phyloP scores from a whole-genome alignment of 306 rosid species.

The Gillenia trifoliata region DNA sequence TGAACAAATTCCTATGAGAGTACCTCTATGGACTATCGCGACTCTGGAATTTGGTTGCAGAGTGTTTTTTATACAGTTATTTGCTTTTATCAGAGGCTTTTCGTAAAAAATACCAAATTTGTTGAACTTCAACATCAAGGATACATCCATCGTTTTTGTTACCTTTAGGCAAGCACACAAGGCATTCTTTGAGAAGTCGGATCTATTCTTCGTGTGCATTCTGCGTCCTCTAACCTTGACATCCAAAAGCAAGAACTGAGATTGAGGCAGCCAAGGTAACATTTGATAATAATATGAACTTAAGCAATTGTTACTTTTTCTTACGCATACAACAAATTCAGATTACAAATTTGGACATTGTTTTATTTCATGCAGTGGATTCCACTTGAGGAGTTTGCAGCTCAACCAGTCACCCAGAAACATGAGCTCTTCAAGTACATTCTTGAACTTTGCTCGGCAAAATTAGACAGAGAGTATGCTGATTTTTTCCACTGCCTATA shows the following conservation, averaged over 20 bases:
- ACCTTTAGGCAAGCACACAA: constrained; percentile 64
- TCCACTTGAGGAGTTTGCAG: constrained; percentile 59
- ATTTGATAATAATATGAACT: neutral
- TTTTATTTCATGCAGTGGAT: constrained; percentile 58
- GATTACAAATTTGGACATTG: neutral
- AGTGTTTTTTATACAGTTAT: neutral
- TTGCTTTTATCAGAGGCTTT: neutral
- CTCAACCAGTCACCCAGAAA: constrained; percentile 55
- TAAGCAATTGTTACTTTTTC: neutral
- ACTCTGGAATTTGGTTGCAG: neutral
- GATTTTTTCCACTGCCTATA: constrained; percentile 47
- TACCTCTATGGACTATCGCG: neutral
- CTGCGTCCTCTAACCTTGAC: constrained; percentile 55
- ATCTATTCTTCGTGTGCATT: constrained; percentile 71
- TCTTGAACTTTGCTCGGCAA: constrained; percentile 46
- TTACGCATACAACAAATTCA: neutral
- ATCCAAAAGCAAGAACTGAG: constrained; percentile 64
- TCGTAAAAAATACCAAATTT: neutral
- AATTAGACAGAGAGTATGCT: constrained; percentile 42
- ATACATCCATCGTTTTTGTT: neutral
- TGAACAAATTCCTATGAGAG: neutral
- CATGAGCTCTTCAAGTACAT: constrained; percentile 38
- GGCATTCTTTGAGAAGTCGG: constrained; percentile 77
- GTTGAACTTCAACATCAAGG: neutral
- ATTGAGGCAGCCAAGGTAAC: constrained; percentile 78